Conservation (phyloP, 352 stramenopile genomes). For the Vaucheria bursata region DNA sequence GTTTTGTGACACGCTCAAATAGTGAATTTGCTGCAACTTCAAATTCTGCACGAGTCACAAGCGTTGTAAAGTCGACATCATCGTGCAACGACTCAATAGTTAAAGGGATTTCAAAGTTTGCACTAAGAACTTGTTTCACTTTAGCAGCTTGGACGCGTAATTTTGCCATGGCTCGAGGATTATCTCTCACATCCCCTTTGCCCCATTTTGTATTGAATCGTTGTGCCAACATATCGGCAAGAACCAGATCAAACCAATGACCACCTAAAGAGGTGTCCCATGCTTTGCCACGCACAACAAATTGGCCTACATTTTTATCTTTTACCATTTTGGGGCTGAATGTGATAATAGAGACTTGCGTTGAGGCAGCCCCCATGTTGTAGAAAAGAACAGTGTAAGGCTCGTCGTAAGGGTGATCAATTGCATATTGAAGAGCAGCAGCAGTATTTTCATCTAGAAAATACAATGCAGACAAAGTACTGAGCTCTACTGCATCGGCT, state of each 20-base stretch:
- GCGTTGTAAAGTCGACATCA: conserved; percentile 74
- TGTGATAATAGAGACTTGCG: conserved; percentile 59
- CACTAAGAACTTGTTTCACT: conserved; percentile 87
- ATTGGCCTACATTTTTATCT: conserved; percentile 30
- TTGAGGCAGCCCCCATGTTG: conserved; percentile 86
- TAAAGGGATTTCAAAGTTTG: conserved; percentile 91
- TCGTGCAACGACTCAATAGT: conserved; percentile 45
- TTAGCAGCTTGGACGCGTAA: conserved; percentile 88
- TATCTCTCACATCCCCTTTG: conserved; percentile 69
- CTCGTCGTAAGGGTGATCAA: conserved; percentile 83
- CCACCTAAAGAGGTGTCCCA: conserved; percentile 87
- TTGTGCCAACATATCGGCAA: conserved; percentile 82
- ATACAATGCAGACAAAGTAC: conserved; percentile 80
- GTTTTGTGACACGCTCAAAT: conserved; percentile 67
- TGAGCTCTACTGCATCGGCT: conserved; percentile 84
- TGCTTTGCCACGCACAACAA: conserved; percentile 31
- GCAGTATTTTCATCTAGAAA: conserved; percentile 96
- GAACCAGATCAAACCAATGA: conserved; percentile 74
- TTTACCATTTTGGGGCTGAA: conserved; percentile 39
- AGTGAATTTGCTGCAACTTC: conserved; percentile 72
- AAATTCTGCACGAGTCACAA: conserved; percentile 77
- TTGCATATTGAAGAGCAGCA: conserved; percentile 85
- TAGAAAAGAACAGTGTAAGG: conserved; percentile 85
- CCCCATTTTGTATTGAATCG: conserved; percentile 72
- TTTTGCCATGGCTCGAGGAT: conserved; percentile 82